Percentiles rank a stretch among this genome's conserved stretches.
phyloP scores from a whole-genome alignment of 2,329 filamentous ascomycete species.

The Aspergillus latus region DNA sequence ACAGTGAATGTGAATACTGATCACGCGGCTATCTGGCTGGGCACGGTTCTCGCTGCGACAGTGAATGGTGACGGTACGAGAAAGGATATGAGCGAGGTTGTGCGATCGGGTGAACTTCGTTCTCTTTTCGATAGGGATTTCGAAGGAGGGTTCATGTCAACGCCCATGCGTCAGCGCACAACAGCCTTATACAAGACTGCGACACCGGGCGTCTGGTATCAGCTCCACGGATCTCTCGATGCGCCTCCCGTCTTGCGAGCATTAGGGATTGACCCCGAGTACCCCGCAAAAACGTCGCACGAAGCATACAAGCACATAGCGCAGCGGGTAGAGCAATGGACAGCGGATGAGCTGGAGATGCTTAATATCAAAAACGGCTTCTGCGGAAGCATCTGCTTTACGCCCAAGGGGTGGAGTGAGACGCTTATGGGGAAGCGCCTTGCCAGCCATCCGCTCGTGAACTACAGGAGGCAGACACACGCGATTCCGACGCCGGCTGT shows the following conservation, averaged over 20 bases:
- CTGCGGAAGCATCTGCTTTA: constrained; percentile 43
- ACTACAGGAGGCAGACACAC: neutral
- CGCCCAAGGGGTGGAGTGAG: neutral
- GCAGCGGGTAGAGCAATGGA: constrained; percentile 34
- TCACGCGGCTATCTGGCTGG: constrained; percentile 49
- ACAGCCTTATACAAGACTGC: constrained; percentile 52
- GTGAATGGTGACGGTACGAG: constrained; percentile 39
- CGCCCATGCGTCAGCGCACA: constrained; percentile 15
- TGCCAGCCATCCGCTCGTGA: neutral
- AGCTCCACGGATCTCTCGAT: constrained; percentile 53
- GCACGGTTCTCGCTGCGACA: constrained; percentile 39
- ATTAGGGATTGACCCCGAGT: neutral
- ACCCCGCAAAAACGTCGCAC: neutral
- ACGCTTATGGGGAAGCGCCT: neutral
- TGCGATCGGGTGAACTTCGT: constrained; percentile 29
- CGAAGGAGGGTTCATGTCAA: constrained; percentile 36
- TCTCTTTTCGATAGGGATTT: constrained; percentile 38
- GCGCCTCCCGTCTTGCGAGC: constrained; percentile 31
- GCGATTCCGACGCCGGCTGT: neutral
- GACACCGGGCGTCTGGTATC: constrained; percentile 50
- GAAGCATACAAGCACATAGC: constrained; percentile 28
- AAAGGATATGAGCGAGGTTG: constrained; percentile 31
- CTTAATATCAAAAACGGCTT: constrained; percentile 44
- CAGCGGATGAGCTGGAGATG: constrained; percentile 45
- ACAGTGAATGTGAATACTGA: constrained; percentile 49